Evolutionary conservation across 1,284 basidiomycete genomes (phyloP).

Genomic region (Earliella scabrosa): DNA sequence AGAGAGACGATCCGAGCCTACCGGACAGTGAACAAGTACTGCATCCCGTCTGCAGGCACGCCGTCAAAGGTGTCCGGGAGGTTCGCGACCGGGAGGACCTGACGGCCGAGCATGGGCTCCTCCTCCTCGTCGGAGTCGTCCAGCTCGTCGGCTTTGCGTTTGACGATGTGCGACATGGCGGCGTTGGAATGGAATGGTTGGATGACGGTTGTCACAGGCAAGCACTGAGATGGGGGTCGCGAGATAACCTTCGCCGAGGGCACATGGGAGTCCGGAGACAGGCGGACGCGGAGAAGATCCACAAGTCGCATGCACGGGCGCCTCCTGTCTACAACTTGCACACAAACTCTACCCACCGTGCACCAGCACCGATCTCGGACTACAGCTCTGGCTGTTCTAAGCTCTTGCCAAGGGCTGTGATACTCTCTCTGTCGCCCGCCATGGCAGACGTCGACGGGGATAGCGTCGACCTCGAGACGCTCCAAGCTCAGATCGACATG

Average conservation of each 20-base stretch:
- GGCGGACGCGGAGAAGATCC: neutral
- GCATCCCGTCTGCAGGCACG: conserved; percentile 71
- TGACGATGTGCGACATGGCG: neutral
- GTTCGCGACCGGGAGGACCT: conserved; percentile 76
- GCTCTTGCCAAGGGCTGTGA: neutral
- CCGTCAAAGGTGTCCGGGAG: conserved; percentile 68
- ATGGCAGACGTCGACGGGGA: conserved; percentile 40
- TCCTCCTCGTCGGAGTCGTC: conserved; percentile 37
- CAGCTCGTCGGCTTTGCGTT: conserved; percentile 20
- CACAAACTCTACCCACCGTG: neutral
- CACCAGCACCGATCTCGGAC: too few species aligned
- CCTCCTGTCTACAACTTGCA: neutral
- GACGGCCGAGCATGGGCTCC: conserved; percentile 39
- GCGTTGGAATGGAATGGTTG: neutral
- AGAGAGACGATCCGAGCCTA: conserved; percentile 33
- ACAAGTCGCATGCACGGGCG: neutral
- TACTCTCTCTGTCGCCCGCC: neutral
- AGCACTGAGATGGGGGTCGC: neutral
- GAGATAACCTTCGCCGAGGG: neutral
- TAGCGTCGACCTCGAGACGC: conserved; percentile 60
- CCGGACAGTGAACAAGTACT: conserved; percentile 85
- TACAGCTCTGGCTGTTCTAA: neutral
- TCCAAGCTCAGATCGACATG: conserved; percentile 78
- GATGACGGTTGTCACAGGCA: neutral
- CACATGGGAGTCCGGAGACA: neutral